These are phyloP conservation scores for Daldinia caldariorum DNA, from an alignment of 495 filamentous ascomycete species.

Conservation along the genomic window DNA sequence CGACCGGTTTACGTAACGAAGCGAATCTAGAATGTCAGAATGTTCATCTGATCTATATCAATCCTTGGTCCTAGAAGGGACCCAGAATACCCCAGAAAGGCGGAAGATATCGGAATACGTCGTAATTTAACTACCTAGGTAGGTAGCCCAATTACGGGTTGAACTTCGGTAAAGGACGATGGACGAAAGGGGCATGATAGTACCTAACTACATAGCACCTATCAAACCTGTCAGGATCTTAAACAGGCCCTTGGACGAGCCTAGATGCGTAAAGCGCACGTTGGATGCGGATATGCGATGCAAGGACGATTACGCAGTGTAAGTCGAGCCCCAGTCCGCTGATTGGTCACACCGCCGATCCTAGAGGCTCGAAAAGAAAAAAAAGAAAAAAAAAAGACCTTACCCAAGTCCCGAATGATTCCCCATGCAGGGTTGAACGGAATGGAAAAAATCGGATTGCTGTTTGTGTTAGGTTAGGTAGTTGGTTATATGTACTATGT, in stretches of 20 bases:
- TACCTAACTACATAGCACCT: background rate
- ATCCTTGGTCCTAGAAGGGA: slow-evolving; percentile 19
- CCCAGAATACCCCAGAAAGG: slow-evolving; percentile 14
- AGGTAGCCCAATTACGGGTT: slow-evolving; percentile 46
- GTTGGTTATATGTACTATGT: background rate
- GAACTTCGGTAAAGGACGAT: slow-evolving; percentile 38
- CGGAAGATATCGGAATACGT: slow-evolving; percentile 37
- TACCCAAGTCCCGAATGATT: slow-evolving; percentile 46
- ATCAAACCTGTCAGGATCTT: too few species aligned
- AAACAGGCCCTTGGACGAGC: slow-evolving; percentile 7
- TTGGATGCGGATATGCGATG: slow-evolving; percentile 40
- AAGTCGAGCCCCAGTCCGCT: slow-evolving; percentile 31
- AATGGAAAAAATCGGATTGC: slow-evolving; percentile 42
- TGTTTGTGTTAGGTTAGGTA: slow-evolving; percentile 12
- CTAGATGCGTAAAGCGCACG: slow-evolving; percentile 29
- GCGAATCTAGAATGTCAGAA: slow-evolving; percentile 12
- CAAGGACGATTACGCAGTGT: slow-evolving; percentile 43
- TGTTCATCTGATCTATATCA: slow-evolving; percentile 13
- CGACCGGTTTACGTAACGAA: slow-evolving; percentile 33
- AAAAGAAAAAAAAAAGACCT: slow-evolving; percentile 25
- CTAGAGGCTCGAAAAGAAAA: slow-evolving; percentile 34
- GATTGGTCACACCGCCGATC: slow-evolving; percentile 25
- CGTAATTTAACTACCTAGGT: slow-evolving; percentile 23
- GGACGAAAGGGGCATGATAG: slow-evolving; percentile 24
- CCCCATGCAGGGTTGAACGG: slow-evolving; percentile 31